Conservation (phyloP, 129 eudicot species). For the Arctium minus region DNA sequence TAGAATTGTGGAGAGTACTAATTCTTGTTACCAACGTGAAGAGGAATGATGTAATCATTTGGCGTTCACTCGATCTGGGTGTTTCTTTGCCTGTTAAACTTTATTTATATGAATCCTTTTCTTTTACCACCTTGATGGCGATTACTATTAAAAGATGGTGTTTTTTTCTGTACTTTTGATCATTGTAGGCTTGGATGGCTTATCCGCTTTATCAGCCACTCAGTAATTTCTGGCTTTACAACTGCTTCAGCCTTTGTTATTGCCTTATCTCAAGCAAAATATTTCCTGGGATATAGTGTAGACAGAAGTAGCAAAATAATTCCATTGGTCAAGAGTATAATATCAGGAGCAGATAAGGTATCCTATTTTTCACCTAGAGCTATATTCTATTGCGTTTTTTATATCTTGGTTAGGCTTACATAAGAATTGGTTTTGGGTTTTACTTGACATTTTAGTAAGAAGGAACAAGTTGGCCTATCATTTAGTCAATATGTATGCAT, state of each 20-base stretch:
- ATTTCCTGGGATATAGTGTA: constrained; percentile 79
- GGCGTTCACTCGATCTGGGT: background rate
- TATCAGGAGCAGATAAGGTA: constrained; percentile 75
- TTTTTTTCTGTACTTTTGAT: background rate
- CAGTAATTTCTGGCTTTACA: constrained; percentile 97
- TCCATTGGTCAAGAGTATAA: constrained; percentile 73
- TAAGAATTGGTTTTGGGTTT: background rate
- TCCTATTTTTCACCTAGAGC: background rate
- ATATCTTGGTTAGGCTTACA: background rate
- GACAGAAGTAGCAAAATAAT: constrained; percentile 77
- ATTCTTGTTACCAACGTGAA: background rate
- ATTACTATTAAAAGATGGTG: background rate
- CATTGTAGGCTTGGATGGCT: constrained; percentile 90
- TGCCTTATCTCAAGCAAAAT: constrained; percentile 94
- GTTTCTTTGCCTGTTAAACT: background rate
- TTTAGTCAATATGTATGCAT: background rate
- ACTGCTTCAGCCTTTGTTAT: constrained; percentile 96
- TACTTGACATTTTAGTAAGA: constrained; percentile 4
- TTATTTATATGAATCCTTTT: background rate
- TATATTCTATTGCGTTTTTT: background rate
- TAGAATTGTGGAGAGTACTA: background rate
- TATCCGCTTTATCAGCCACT: constrained; percentile 91
- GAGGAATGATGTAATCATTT: background rate
- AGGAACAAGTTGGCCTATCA: background rate
- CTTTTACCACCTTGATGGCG: background rate